Base-by-base conservation (phyloP, 345 rosid species). In the Turnera subulata region DNA sequence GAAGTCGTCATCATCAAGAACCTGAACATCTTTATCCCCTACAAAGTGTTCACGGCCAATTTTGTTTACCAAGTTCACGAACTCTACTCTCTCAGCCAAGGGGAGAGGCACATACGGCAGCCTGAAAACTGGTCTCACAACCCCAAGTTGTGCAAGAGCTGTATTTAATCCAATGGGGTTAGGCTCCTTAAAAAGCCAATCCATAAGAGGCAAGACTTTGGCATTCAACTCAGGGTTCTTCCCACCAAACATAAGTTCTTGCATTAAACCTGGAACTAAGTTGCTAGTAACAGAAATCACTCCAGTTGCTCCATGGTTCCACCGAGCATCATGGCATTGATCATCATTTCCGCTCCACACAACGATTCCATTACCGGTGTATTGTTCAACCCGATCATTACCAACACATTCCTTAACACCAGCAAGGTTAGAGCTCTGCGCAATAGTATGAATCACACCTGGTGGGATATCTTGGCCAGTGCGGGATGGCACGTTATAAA, bases 331-430 rank as follows among this genome's bases (percentile, higher is more conserved):
- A 63, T 89, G 97, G 47, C 93, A 86, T 68, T 92, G 71, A 55
- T 86, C 93, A 55, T 89, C 97, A 17, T 89, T 89, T 37, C 96
- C 94, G 53, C 83, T 84, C 97, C 97, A 86, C 50, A 86, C 94
- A 16, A 83, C 84, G 38, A 89, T 73, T 20, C 88, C 89, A 11
- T 82, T 76, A 26, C 67, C 72, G 26, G 86, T 81, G 47, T 86
- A 84, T 55, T 74, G 79, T 58, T 75, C 76, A 20, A 86, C 80
- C 48, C 93, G 75, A 42, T 79, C 79, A 66, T 89, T 73, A 2
- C 96, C 95, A 13, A 78, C 76, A 35, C 97, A 86, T 63, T 89
- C 96, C 72, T 84, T 92, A 6, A 86, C 63, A 37, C 96, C 94
- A 2, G 93, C 94, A 55, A 89, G 42, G 70, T 89, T 86, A 0